Evolutionary conservation across 2,329 filamentous ascomycete genomes (phyloP), one percentile per base, ranked within the genome.

Genomic region (Hyphodiscus sp.): DNA sequence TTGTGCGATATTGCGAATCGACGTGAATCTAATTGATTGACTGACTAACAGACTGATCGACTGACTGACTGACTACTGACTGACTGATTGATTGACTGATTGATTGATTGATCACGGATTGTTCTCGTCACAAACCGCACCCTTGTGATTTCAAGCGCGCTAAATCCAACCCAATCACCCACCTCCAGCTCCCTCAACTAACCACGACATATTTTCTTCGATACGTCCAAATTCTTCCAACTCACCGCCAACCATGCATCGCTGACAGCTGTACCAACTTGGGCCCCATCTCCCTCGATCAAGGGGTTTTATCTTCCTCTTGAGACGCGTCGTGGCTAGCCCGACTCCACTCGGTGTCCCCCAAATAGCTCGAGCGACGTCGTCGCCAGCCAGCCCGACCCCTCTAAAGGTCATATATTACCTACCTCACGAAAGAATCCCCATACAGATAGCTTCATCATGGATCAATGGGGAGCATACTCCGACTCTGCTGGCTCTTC

Each of bases 391-490:
- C 53, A 45, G 42, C 45, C 53, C 41, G 45, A 49, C 47, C 50
- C 41, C 41, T 45, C 18, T 45, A 15, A 48, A 41, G 45, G 47
- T 50, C 15, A 20, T 45, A 30, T 23, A 43, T 51, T 20, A 45
- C 52, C 26, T 33, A 46, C 30, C 29, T 44, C 33, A n/a, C 11
- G 33, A 38, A 38, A 2, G 16, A 2, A 42, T 44, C 46, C 51
- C 30, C 48, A 33, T 50, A 50, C 52, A 33, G 41, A 44, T 41
- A 20, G 63, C 63, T 67, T 63, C 65, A 55, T 33, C 29, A 80
- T 82, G 79, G 78, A 81, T 73, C 74, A 85, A 75, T 87, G 83
- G 84, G 81, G 84, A 73, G 70, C 78, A 59, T 89, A 88, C 72
- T 73, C 79, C 69, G 84, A 87, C 71, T 74, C 83, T 69, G 71